These are phyloP conservation scores for Coprinopsis cinerea DNA, from an alignment of 768 basidiomycete genomes.

Conservation along the genomic window DNA sequence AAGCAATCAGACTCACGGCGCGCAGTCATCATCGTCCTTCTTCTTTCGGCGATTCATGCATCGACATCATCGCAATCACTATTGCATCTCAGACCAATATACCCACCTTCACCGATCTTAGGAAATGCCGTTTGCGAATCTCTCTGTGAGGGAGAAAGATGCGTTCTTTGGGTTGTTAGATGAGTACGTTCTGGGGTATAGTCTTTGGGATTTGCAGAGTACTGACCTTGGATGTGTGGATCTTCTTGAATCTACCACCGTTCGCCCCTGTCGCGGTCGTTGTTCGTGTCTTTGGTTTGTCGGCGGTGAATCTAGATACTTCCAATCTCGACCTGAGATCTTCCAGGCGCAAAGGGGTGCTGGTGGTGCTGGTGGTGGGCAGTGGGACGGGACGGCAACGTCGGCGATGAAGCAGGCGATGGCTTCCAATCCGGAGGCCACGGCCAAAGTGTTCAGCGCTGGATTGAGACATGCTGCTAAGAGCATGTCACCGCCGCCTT, in stretches of 20 bases:
- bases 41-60: too few relatives aligned
- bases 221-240: too few relatives aligned
- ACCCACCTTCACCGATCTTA: too few relatives aligned
- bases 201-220: conserved; percentile 10
- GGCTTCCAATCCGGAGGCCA: conserved; percentile 34
- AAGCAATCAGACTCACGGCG: too few relatives aligned
- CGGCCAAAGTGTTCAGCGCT: conserved; percentile 34
- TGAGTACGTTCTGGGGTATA: conserved; percentile 51
- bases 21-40: too few relatives aligned
- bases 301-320: conserved; percentile 45
- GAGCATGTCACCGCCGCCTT: not conserved
- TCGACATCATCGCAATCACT: not conserved
- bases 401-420: conserved; percentile 43
- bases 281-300: conserved; percentile 6
- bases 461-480: conserved; percentile 32
- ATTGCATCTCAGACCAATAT: not conserved
- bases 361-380: conserved; percentile 19
- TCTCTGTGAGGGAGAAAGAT: conserved; percentile 64
- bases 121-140: conserved; percentile 74
- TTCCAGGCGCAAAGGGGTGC: conserved; percentile 25
- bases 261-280: not conserved
- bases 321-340: conserved; percentile 65
- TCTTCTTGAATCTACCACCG: too few relatives aligned
- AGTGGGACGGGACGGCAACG: conserved; percentile 16
- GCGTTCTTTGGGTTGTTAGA: conserved; percentile 79